Base-by-base conservation (phyloP, 441 rosid species). In the Populus hybrid region DNA sequence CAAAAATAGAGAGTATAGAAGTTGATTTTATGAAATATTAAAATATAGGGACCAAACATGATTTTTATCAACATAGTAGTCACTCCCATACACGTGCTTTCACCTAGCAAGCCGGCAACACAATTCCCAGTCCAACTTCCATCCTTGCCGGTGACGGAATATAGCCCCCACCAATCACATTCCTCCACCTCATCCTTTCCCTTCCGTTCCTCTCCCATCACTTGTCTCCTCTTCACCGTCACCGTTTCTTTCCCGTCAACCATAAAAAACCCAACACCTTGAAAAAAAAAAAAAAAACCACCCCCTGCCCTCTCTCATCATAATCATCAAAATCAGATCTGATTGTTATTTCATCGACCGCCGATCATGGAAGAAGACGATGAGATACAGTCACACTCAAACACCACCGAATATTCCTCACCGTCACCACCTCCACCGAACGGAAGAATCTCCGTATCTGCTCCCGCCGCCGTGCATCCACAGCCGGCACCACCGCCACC, bases 351-450 rank as follows among this genome's bases (percentile, higher is more conserved):
- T 10, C 26, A 32, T 10, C 20, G 20, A 35, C 8, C 5, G 6
- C 6, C 59, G 6, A 1, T 2, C 57, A 92, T 91, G 97, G 97
- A 93, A 7, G 94, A 89, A 74, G 92, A 89, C 34, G 95, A 91
- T 8, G 98, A 94, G 81, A 84, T 87, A 76, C 91, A 84, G 59
- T 90, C 96, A 26, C 88, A 73, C 74, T 77, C 89, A 73, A 67
- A 73, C 64, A 85, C 82, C 30, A 75, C 87, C 81, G 85, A 85
- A 69, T 86, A 91, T 38, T 77, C 83, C 23, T 87, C 88, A 23
- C 84, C 85, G 8, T 81, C 88, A 73, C 78, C 83, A 20, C 83
- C 88, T 26, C 82, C 90, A 75, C 73, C 88, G 76, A 83, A 84
- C 84, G 90, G 88, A 35, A 83, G 92, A 74, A 88, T 85, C 63